Conservation (phyloP, 2,329 filamentous ascomycete species). For the Dactylellina haptotyla region DNA sequence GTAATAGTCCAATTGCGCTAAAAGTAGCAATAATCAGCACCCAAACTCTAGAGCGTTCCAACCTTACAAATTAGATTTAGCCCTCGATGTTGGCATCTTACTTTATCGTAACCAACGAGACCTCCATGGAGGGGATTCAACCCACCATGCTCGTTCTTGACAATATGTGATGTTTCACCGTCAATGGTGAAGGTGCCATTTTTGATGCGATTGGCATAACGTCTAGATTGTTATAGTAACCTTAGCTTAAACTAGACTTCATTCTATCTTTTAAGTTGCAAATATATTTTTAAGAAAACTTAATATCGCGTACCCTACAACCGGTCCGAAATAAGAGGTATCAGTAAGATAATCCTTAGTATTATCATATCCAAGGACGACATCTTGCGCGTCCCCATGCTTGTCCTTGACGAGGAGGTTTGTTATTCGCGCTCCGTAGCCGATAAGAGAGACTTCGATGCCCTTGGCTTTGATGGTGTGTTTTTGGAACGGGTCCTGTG, state of each 20-base stretch:
- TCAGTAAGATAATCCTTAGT: constrained; percentile 75
- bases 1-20: constrained; percentile 80
- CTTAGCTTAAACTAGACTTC: not conserved
- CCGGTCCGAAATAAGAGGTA: constrained; percentile 50
- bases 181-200: constrained; percentile 78
- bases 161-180: constrained; percentile 69
- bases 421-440: constrained; percentile 78
- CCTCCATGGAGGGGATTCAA: constrained; percentile 65
- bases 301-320: constrained; percentile 29
- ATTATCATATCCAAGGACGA: constrained; percentile 80
- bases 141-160: constrained; percentile 68
- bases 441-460: constrained; percentile 66
- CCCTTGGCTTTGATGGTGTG: constrained; percentile 34
- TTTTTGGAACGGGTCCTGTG: constrained; percentile 34
- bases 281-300: constrained; percentile 39
- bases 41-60: constrained; percentile 1
- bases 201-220: constrained; percentile 83
- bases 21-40: constrained; percentile 68
- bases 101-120: constrained; percentile 64
- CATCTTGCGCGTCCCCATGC: constrained; percentile 74
- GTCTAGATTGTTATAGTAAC: constrained; percentile 66
- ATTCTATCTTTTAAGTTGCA: constrained; percentile 4
- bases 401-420: constrained; percentile 77
- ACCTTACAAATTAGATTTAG: not conserved
- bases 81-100: not conserved